These are phyloP conservation scores for Amaranthus palmeri DNA, from an alignment of 148 eudicot genomes.

Conservation along the genomic window DNA sequence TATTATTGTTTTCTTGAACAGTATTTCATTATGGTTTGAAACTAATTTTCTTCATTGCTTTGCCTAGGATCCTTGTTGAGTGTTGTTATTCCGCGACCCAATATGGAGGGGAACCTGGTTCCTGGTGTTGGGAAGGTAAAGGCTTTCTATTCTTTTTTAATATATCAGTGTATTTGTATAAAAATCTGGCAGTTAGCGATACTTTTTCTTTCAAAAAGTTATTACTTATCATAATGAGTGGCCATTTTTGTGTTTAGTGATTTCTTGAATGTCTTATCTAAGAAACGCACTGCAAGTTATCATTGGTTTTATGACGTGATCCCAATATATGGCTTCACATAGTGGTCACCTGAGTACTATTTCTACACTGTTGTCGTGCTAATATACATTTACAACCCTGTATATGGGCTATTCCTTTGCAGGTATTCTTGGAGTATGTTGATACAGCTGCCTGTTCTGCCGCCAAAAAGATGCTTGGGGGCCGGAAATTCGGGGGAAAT, in stretches of 20 bases:
- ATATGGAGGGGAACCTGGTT: slow-evolving; percentile 40
- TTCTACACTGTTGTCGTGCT: no score
- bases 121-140: slow-evolving; percentile 90
- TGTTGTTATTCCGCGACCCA: slow-evolving; percentile 77
- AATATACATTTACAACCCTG: not conserved
- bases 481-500: slow-evolving; percentile 79
- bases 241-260: not conserved
- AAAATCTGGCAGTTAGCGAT: not conserved
- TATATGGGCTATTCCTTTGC: not conserved
- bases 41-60: slow-evolving; percentile 16
- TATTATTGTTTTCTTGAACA: no score
- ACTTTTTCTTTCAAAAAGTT: not conserved
- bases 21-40: not conserved
- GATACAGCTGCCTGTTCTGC: slow-evolving; percentile 44
- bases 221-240: not conserved
- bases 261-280: not conserved
- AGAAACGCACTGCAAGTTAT: not conserved
- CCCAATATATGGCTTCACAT: no score
- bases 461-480: slow-evolving; percentile 65
- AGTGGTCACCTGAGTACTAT: no score
- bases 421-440: slow-evolving; percentile 82
- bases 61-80: slow-evolving; percentile 57
- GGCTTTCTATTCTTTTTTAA: slow-evolving; percentile 1
- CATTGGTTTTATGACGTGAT: no score
- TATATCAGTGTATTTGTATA: not conserved